These are phyloP conservation scores for Hypoxylon sp. DNA, from an alignment of 2,329 filamentous ascomycete genomes.

Conservation along the genomic window DNA sequence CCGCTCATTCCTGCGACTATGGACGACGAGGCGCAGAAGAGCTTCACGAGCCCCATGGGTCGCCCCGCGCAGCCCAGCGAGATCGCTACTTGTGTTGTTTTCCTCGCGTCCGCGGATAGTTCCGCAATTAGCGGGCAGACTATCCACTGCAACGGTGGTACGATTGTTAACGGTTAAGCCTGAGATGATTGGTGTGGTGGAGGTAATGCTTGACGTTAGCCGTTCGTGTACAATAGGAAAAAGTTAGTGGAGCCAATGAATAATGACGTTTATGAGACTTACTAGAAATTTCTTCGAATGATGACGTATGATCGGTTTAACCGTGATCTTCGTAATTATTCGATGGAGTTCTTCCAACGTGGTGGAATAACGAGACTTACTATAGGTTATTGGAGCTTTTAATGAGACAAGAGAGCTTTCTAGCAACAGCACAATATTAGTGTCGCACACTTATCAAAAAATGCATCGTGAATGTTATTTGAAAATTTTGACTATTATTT, in stretches of 20 bases:
- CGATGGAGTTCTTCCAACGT: no score
- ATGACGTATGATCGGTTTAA: neutral
- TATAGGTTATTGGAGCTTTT: no score
- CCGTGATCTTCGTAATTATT: no score
- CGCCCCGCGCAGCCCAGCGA: conserved; percentile 82
- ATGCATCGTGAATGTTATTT: no score
- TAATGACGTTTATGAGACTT: conserved; percentile 14
- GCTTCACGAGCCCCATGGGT: conserved; percentile 79
- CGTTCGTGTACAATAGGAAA: no score
- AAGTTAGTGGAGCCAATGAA: conserved; percentile 9
- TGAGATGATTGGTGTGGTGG: neutral
- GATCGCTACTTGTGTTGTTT: conserved; percentile 83
- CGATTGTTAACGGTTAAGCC: conserved; percentile 57
- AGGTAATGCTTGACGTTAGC: no score
- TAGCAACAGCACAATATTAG: no score
- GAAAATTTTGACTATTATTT: no score
- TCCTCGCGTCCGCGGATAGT: conserved; percentile 78
- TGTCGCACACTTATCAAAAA: no score
- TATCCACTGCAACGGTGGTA: conserved; percentile 62
- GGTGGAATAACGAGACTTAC: no score
- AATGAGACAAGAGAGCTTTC: no score
- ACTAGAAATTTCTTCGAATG: neutral
- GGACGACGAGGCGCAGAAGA: conserved; percentile 73
- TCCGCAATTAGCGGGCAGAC: conserved; percentile 77
- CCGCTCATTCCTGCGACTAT: conserved; percentile 79